Evolutionary conservation across 2,329 filamentous ascomycete genomes (phyloP), one percentile per base, ranked within the genome.

Genomic region (Waltergamsia citrina): DNA sequence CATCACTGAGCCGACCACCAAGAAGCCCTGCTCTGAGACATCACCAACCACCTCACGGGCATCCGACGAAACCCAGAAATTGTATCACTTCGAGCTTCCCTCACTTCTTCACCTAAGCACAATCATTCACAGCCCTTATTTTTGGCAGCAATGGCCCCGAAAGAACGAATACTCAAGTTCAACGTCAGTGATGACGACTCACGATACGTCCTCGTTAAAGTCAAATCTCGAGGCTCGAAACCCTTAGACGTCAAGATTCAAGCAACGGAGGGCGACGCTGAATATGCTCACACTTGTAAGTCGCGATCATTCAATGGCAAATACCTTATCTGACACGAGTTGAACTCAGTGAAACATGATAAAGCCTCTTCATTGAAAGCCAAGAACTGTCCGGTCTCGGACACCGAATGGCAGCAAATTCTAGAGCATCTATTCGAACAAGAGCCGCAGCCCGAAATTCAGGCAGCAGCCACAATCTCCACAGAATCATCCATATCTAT

Each of bases 401-500:
- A 72, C 37, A 60, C 67, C n/a, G 78, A 86, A 53, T 88, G 82
- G 82, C 67, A 77, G 50, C 48, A 55, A 11, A 69, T 81, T 33
- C 56, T 88, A 14, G 58, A 61, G 30, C 63, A 67, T 30, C 56
- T 78, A 31, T 61, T 88, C 22, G 60, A 75, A 8, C 59, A 68
- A 34, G 59, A 65, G 28, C 54, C 63, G 10, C 48, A 69, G 29
- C 56, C 68, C 14, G 69, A 70, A 38, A 65, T 83, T 17, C 72
- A 82, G 42, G 63, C 65, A 15, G 64, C 74, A 15, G 81, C 79
- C 16, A 65, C 73, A 4, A 61, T 82, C 29, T 60, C 68, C 31
- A 62, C 64, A 29, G 64, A 67, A 37, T 51, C 59, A 15, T 63
- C 61, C 3, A 62, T 84, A 14, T 67, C 65, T 14, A 65, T 88